Percentiles rank a stretch among this genome's conserved stretches.
Conservation (phyloP, 2,329 filamentous ascomycete genomes). For the Myriosclerotinia scirpicola region DNA sequence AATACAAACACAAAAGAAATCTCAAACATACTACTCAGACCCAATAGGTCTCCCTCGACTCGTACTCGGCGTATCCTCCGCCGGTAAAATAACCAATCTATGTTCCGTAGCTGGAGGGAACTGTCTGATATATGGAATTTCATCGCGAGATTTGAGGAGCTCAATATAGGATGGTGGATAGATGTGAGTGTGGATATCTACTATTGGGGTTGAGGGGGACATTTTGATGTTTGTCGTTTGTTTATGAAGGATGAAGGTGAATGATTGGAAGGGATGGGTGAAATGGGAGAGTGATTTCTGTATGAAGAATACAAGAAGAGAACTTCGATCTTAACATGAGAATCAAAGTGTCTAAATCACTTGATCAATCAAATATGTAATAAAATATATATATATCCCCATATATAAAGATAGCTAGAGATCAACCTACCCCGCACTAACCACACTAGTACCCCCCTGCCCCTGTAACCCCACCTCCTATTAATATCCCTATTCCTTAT, state of each 20-base stretch:
- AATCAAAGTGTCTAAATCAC: neutral
- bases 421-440: slow-evolving; percentile 19
- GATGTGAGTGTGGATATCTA: slow-evolving; percentile 70
- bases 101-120: slow-evolving; percentile 59
- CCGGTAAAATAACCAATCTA: slow-evolving; percentile 65
- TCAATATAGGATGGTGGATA: slow-evolving; percentile 64
- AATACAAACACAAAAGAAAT: neutral
- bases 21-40: slow-evolving; percentile 64
- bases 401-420: slow-evolving; percentile 1
- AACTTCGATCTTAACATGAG: neutral
- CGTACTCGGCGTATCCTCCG: slow-evolving; percentile 54
- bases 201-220: slow-evolving; percentile 47
- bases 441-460: neutral
- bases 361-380: slow-evolving; percentile 10
- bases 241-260: neutral
- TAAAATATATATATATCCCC: neutral
- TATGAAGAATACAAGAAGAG: neutral
- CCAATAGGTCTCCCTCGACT: slow-evolving; percentile 80
- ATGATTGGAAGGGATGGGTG: neutral
- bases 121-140: slow-evolving; percentile 69
- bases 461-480: slow-evolving; percentile 1
- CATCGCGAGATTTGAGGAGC: slow-evolving; percentile 57
- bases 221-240: neutral
- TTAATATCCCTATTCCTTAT: slow-evolving; percentile 6
- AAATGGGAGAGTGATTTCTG: neutral